A percentile compares a stretch with the other conserved stretches of the same genome.
Conservation (phyloP, 345 rosid species). For the Pelargonium nanum region DNA sequence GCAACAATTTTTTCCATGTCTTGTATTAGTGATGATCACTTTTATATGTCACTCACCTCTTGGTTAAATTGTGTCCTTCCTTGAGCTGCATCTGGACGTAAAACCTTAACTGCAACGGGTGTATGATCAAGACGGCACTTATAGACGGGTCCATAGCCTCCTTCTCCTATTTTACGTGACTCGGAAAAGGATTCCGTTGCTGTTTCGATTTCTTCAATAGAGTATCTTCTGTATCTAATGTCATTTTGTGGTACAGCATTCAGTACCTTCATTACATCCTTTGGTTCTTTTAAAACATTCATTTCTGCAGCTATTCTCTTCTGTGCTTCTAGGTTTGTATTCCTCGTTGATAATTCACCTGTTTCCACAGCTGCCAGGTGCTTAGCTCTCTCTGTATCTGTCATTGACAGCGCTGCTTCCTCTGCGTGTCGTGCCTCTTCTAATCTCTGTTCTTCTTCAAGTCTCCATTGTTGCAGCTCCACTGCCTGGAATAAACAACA, state of each 20-base stretch:
- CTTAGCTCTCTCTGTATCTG: slow-evolving; percentile 52
- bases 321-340: slow-evolving; percentile 49
- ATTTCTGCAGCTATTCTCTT: slow-evolving; percentile 41
- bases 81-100: slow-evolving; percentile 91
- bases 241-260: slow-evolving; percentile 19
- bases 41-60: slow-evolving; percentile 45
- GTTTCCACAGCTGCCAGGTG: slow-evolving; percentile 55
- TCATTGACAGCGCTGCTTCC: slow-evolving; percentile 46
- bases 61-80: slow-evolving; percentile 79
- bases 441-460: slow-evolving; percentile 42
- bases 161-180: slow-evolving; percentile 71
- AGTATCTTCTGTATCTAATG: slow-evolving; percentile 61
- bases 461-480: slow-evolving; percentile 62
- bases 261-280: slow-evolving; percentile 25
- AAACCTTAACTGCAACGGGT: slow-evolving; percentile 71
- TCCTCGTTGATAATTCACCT: slow-evolving; percentile 51
- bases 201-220: slow-evolving; percentile 62
- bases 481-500: slow-evolving; percentile 34
- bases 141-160: slow-evolving; percentile 92
- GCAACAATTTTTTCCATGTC: no score
- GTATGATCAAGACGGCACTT: slow-evolving; percentile 80
- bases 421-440: slow-evolving; percentile 54
- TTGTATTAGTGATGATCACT: neutral
- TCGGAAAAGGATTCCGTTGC: slow-evolving; percentile 53
- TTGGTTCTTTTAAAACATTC: slow-evolving; percentile 43